Evolutionary conservation across 163 green algal species (phyloP), one percentile per base, ranked within the genome.

Genomic region (Chlamydomonas reinhardtii): DNA sequence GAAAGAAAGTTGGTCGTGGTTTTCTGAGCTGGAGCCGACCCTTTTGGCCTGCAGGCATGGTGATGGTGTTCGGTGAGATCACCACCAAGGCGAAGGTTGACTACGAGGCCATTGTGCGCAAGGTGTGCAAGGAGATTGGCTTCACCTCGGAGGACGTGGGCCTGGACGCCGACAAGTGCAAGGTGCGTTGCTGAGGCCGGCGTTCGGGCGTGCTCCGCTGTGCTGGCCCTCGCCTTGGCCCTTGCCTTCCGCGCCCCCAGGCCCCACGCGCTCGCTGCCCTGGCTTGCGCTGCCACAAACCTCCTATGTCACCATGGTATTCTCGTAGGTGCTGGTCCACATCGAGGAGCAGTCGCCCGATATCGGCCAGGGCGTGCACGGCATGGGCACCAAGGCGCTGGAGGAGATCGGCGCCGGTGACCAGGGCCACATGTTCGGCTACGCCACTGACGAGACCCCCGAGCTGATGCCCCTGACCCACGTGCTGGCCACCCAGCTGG

Each of bases 41-140:
- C 48, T 56, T 17, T 56, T 56, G 48, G 48, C 48, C 48, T 56
- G 48, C 48, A 56, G 48, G 95, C 90, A 99, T 99, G 97, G 98
- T 99, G 88, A 99, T 99, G 98, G 95, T 99, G n/a, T 99, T 99
- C 83, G 98, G 98, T 76, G 98, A 99, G 94, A 99, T 99, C 94
- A 99, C 98, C 74, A 99, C 98, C 90, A 97, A 95, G 88, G 98
- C 98, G 73, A 99, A 99, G 94, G 97, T 99, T n/a, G 97, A 99
- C 94, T 99, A 99, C 91, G 98, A 99, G 95, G 95, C 96, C 54
- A 93, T 99, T 65, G 96, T 98, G 52, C 93, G 96, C 81, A 88
- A 95, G 66, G 95, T 94, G 5, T 97, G 94, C 92, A 84, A 88
- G 64, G 95, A 98, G 52, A 98, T 99, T 83, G 98, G 98, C 52